A percentile compares a stretch with the other conserved stretches of the same genome.
These are phyloP conservation scores for Fusarium sp. DNA, from an alignment of 2,329 filamentous ascomycete species.

Conservation along the genomic window DNA sequence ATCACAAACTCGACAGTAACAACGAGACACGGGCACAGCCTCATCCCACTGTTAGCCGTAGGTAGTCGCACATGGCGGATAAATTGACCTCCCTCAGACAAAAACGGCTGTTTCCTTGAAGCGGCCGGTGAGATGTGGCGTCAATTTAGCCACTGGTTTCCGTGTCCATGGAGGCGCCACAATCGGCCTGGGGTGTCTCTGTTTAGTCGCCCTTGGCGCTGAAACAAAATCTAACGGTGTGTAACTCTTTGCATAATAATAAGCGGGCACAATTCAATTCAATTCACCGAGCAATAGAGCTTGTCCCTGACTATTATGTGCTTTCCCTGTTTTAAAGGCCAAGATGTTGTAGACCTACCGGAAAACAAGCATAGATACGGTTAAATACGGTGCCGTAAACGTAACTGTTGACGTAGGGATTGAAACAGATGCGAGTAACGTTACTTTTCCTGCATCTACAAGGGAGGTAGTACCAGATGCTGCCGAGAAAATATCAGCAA, in stretches of 20 bases:
- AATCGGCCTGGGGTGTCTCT: neutral
- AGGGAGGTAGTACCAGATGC: neutral
- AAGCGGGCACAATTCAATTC: neutral
- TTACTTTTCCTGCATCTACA: neutral
- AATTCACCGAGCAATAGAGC: neutral
- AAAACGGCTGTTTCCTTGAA: slow-evolving; percentile 9
- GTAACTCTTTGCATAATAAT: neutral
- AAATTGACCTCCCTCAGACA: neutral
- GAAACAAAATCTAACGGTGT: neutral
- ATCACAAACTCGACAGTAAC: slow-evolving; percentile 2
- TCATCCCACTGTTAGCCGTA: slow-evolving; percentile 1
- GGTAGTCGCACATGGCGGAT: slow-evolving; percentile 8
- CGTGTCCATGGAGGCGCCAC: slow-evolving; percentile 16
- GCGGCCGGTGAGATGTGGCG: slow-evolving; percentile 27
- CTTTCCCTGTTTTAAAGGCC: neutral
- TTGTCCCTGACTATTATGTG: neutral
- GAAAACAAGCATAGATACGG: neutral
- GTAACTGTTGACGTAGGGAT: neutral
- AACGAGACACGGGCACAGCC: neutral
- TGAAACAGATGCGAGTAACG: neutral
- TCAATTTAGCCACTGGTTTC: slow-evolving; percentile 8
- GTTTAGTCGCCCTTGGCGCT: neutral
- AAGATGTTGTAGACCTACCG: neutral
- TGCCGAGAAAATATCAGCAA: neutral
- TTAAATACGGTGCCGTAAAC: neutral